A percentile compares a stretch with the other conserved stretches of the same genome.
Conservation (phyloP, 257 asterid genomes). For the Fraxinus pennsylvanica region DNA sequence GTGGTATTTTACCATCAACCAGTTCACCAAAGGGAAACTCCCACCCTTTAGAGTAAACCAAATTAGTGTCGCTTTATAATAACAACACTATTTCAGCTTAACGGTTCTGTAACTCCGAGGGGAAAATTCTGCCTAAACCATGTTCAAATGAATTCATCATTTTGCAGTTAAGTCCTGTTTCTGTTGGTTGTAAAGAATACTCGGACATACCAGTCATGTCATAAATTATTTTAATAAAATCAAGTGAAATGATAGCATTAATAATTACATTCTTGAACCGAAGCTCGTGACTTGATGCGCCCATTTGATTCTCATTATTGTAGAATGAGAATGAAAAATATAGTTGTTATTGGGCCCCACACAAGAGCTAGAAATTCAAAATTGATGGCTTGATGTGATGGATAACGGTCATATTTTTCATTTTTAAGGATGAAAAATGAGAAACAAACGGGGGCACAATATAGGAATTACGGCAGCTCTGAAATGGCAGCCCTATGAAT, state of each 20-base stretch:
- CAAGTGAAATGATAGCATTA: background rate
- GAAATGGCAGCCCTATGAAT: background rate
- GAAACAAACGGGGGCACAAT: background rate
- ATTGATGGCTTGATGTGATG: too few species aligned
- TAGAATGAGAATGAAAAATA: too few species aligned
- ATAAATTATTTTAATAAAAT: background rate
- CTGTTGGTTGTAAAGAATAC: background rate
- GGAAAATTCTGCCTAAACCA: background rate
- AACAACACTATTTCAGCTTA: conserved; percentile 20
- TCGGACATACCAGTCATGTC: background rate
- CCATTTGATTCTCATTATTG: too few species aligned
- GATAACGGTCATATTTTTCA: too few species aligned
- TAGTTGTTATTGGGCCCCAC: too few species aligned
- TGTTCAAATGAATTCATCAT: background rate
- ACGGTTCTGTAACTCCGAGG: background rate
- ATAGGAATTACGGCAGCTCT: background rate
- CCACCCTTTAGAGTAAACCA: conserved; percentile 1
- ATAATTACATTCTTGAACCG: background rate
- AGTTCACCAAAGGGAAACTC: conserved; percentile 18
- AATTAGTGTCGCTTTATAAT: conserved; percentile 7
- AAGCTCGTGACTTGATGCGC: background rate
- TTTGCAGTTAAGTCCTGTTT: background rate
- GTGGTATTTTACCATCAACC: conserved; percentile 2
- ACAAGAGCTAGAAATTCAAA: too few species aligned
- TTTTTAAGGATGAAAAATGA: too few species aligned